A percentile compares a stretch with the other conserved stretches of the same genome.
These are phyloP conservation scores for Microascus cirrosus DNA, from an alignment of 2,329 filamentous ascomycete genomes.

Conservation along the genomic window DNA sequence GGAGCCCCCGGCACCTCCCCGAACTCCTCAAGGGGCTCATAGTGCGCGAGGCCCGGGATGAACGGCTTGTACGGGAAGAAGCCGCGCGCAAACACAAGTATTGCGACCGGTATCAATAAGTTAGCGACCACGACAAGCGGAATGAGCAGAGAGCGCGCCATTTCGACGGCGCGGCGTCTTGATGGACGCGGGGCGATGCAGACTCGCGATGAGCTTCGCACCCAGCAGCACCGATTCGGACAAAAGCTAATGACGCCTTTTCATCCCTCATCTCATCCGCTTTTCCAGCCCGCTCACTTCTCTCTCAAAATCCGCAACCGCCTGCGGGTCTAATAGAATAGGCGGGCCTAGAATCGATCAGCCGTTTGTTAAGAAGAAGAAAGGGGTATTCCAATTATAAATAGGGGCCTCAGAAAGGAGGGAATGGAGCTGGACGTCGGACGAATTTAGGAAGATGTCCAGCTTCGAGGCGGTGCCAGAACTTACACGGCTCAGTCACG, in stretches of 20 bases:
- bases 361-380: too few relatives aligned
- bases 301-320: background rate
- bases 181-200: too few relatives aligned
- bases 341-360: background rate
- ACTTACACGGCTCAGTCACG: background rate
- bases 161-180: background rate
- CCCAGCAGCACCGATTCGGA: background rate
- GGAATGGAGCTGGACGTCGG: too few relatives aligned
- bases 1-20: constrained; percentile 50
- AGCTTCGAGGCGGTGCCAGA: background rate
- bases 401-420: too few relatives aligned
- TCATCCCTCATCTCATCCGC: background rate
- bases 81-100: constrained; percentile 70
- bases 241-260: background rate
- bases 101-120: constrained; percentile 62
- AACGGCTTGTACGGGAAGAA: constrained; percentile 99
- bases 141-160: constrained; percentile 1
- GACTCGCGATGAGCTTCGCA: background rate
- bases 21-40: constrained; percentile 39
- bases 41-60: constrained; percentile 69
- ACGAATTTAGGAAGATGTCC: background rate
- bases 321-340: background rate
- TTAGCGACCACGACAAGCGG: constrained; percentile 41
- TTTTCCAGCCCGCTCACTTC: background rate
- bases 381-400: too few relatives aligned